Evolutionary conservation across 768 basidiomycete genomes (phyloP).

Genomic region (Strobilomyces dryophilus): DNA sequence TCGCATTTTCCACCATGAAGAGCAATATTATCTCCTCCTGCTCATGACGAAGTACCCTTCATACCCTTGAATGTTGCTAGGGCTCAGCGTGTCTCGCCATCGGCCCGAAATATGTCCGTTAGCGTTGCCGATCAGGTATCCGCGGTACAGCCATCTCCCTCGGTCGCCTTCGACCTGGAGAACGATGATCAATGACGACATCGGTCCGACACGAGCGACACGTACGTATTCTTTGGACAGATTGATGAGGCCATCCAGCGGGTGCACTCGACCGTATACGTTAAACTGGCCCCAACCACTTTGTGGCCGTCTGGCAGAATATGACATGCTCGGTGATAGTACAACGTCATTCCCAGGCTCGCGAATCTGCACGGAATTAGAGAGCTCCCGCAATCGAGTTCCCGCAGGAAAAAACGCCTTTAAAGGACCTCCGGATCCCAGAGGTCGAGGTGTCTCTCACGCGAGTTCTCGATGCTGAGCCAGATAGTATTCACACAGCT

Average conservation of each 20-base stretch:
- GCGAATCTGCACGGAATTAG: slow-evolving; percentile 44
- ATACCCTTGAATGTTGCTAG: slow-evolving; percentile 60
- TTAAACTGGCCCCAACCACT: slow-evolving; percentile 76
- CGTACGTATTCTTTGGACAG: slow-evolving; percentile 83
- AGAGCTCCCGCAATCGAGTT: slow-evolving; percentile 45
- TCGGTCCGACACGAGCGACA: slow-evolving; percentile 2
- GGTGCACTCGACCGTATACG: slow-evolving; percentile 73
- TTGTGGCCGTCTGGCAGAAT: slow-evolving; percentile 30
- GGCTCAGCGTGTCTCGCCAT: slow-evolving; percentile 83
- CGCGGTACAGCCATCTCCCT: slow-evolving; percentile 83
- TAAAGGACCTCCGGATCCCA: slow-evolving; percentile 58
- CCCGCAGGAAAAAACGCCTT: slow-evolving; percentile 57
- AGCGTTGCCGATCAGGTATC: slow-evolving; percentile 68
- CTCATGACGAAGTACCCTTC: slow-evolving; percentile 85
- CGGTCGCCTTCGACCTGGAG: slow-evolving; percentile 64
- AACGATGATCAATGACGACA: background rate
- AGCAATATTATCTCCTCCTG: slow-evolving; percentile 44
- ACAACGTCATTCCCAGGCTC: slow-evolving; percentile 38
- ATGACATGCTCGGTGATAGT: slow-evolving; percentile 26
- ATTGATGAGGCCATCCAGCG: slow-evolving; percentile 76
- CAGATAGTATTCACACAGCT: slow-evolving; percentile 72
- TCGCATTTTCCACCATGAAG: background rate
- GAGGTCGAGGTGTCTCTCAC: slow-evolving; percentile 22
- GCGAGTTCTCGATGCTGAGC: slow-evolving; percentile 27
- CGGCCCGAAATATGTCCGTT: slow-evolving; percentile 75